Percentiles rank a stretch among this genome's conserved stretches.
phyloP scores from a whole-genome alignment of 2,329 filamentous ascomycete genomes.

The Pestalotiopsis sp. region DNA sequence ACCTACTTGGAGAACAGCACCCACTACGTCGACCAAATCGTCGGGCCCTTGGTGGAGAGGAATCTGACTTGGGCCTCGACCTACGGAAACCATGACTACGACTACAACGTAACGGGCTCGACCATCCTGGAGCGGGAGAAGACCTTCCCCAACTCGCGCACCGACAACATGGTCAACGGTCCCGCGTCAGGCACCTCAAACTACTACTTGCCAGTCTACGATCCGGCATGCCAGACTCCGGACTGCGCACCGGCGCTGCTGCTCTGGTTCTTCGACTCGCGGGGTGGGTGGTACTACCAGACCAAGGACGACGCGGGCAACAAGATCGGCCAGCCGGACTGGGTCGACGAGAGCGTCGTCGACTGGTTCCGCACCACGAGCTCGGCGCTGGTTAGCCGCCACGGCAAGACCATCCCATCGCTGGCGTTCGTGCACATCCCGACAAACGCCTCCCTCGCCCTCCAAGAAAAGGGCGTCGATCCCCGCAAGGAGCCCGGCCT shows the following conservation, averaged over 20 bases:
- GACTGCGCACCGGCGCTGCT: slow-evolving; percentile 44
- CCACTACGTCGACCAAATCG: slow-evolving; percentile 58
- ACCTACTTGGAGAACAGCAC: slow-evolving; percentile 55
- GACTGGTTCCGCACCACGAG: slow-evolving; percentile 42
- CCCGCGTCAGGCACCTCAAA: slow-evolving; percentile 43
- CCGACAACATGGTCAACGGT: slow-evolving; percentile 38
- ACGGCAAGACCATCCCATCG: slow-evolving; percentile 40
- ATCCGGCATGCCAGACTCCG: slow-evolving; percentile 29
- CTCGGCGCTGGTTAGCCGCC: slow-evolving; percentile 27
- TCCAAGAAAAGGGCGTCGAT: slow-evolving; percentile 39
- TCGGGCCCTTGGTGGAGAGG: slow-evolving; percentile 55
- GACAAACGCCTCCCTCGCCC: slow-evolving; percentile 39
- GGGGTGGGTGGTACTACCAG: slow-evolving; percentile 56
- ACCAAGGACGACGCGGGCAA: slow-evolving; percentile 28
- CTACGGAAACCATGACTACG: slow-evolving; percentile 71
- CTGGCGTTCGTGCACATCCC: slow-evolving; percentile 52
- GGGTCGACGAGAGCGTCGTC: slow-evolving; percentile 46
- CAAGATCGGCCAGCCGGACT: slow-evolving; percentile 38
- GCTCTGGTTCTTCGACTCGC: slow-evolving; percentile 73
- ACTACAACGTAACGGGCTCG: slow-evolving; percentile 54
- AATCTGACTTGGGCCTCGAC: slow-evolving; percentile 64
- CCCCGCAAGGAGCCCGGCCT: slow-evolving; percentile 42
- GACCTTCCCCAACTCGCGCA: slow-evolving; percentile 37
- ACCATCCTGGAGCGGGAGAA: slow-evolving; percentile 43
- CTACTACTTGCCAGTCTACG: slow-evolving; percentile 47